phyloP scores from a whole-genome alignment of 1,139 yeast genomes.

The Scheffersomyces lignicola region DNA sequence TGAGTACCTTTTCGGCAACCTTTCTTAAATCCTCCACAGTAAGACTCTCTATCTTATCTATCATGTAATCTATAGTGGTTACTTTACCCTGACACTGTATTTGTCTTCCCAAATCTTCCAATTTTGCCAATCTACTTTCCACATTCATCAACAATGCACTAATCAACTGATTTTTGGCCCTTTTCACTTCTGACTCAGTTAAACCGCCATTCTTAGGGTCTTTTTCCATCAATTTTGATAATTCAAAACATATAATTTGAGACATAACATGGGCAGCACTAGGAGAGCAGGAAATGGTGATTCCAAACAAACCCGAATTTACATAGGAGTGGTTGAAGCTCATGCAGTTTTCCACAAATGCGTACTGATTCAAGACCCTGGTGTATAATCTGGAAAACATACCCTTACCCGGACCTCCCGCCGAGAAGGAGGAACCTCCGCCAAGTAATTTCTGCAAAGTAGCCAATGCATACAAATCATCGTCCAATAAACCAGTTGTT shows the following conservation, averaged over 20 bases:
- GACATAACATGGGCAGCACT: conserved; percentile 83
- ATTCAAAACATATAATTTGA: conserved; percentile 77
- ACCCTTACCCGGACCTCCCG: conserved; percentile 99
- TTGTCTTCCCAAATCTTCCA: conserved; percentile 95
- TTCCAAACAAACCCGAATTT: conserved; percentile 90
- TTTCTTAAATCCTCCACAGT: conserved; percentile 65
- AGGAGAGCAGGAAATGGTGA: conserved; percentile 81
- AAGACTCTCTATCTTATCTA: conserved; percentile 67
- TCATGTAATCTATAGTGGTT: conserved; percentile 83
- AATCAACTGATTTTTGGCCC: conserved; percentile 91
- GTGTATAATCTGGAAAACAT: conserved; percentile 95
- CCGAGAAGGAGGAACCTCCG: conserved; percentile 96
- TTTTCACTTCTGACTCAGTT: conserved; percentile 67
- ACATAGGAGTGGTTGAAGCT: conserved; percentile 89
- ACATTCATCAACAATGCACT: conserved; percentile 91
- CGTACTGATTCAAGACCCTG: conserved; percentile 85
- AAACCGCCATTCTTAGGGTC: conserved; percentile 62
- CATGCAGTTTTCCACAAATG: conserved; percentile 85
- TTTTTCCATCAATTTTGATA: conserved; percentile 57
- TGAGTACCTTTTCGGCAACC: conserved; percentile 75
- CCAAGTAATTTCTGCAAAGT: conserved; percentile 91
- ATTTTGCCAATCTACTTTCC: conserved; percentile 85
- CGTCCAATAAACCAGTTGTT: conserved; percentile 80
- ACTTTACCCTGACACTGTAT: conserved; percentile 80
- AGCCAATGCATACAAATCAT: conserved; percentile 89